These are phyloP conservation scores for Trichosanthes cucumerina DNA, from an alignment of 306 rosid species.

Conservation along the genomic window DNA sequence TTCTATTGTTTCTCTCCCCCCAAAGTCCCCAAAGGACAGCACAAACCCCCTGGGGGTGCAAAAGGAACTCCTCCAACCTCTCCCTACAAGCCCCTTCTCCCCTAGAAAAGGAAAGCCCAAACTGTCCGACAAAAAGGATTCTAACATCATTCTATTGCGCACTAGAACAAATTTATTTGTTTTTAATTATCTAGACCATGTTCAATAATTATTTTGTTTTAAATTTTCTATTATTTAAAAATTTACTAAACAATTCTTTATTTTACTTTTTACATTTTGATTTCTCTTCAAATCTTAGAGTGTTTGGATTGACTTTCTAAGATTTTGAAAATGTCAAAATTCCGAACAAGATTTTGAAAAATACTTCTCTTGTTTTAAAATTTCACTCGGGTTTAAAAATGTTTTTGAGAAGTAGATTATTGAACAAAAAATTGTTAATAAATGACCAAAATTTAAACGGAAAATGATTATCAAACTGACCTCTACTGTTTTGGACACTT, in stretches of 20 bases:
- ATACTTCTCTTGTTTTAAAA: neutral
- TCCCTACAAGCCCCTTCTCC: too few species aligned
- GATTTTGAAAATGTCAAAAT: neutral
- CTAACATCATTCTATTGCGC: neutral
- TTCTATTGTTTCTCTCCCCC: too few species aligned
- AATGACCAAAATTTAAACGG: neutral
- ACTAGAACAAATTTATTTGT: neutral
- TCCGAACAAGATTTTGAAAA: neutral
- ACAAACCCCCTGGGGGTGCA: too few species aligned
- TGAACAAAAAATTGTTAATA: neutral
- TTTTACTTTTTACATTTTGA: neutral
- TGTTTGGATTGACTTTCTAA: too few species aligned
- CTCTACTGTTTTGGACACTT: neutral
- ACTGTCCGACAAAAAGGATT: too few species aligned
- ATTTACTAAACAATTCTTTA: too few species aligned
- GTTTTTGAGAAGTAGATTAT: neutral
- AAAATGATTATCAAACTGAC: neutral
- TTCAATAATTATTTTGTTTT: neutral
- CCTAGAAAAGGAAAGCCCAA: too few species aligned
- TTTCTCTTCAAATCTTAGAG: neutral
- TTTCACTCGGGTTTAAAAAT: neutral
- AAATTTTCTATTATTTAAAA: neutral
- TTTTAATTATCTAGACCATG: too few species aligned
- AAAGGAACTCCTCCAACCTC: too few species aligned
- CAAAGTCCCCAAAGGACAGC: too few species aligned